Percentiles rank a stretch among this genome's conserved stretches.
Conservation (phyloP, 2,329 filamentous ascomycete species). For the Scedosporium boydii region DNA sequence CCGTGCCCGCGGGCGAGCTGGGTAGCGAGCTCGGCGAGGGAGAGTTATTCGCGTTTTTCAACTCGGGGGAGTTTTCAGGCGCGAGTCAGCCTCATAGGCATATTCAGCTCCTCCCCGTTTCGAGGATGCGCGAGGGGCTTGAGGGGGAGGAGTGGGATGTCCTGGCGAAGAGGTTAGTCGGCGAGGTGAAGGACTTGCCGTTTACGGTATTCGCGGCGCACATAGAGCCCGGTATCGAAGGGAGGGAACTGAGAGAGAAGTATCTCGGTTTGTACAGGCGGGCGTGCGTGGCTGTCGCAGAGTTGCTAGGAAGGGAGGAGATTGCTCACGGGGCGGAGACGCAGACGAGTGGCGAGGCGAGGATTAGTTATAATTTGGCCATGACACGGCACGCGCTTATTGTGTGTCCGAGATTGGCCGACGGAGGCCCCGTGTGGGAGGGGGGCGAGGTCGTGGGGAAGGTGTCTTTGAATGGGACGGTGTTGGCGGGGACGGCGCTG, state of each 20-base stretch:
- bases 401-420: conserved; percentile 42
- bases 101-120: conserved; percentile 59
- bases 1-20: conserved; percentile 1
- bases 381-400: conserved; percentile 45
- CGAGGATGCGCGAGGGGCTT: conserved; percentile 49
- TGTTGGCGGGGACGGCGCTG: conserved; percentile 54
- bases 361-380: conserved; percentile 56
- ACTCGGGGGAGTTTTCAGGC: conserved; percentile 58
- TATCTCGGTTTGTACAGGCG: conserved; percentile 40
- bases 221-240: conserved; percentile 23
- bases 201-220: conserved; percentile 34
- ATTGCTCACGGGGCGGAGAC: conserved; percentile 11
- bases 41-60: conserved; percentile 59
- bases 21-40: conserved; percentile 9
- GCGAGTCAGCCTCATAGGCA: conserved; percentile 65
- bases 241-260: conserved; percentile 25
- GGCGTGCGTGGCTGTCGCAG: conserved; percentile 29
- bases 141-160: conserved; percentile 33
- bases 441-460: conserved; percentile 25
- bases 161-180: conserved; percentile 31
- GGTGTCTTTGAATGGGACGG: conserved; percentile 49
- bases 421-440: conserved; percentile 31
- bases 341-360: conserved; percentile 28
- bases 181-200: conserved; percentile 20
- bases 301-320: conserved; percentile 7